phyloP scores from a whole-genome alignment of 2,329 filamentous ascomycete species.

The Apiospora malaysiana region DNA sequence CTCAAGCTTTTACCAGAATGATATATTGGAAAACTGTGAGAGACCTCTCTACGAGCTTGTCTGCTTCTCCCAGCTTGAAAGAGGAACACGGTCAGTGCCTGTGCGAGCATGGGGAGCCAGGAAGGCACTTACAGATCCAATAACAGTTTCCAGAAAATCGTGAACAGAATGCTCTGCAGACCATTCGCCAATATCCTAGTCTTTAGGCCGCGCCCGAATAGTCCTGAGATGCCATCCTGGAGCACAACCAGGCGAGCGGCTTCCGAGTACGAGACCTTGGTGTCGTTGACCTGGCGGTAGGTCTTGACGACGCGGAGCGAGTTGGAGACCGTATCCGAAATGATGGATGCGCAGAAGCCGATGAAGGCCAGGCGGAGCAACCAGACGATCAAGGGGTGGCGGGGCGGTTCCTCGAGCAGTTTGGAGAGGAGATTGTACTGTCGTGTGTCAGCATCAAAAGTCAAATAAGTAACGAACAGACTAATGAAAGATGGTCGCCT shows the following conservation, averaged over 20 bases:
- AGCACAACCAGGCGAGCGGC: conserved; percentile 48
- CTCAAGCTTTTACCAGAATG: too few relatives aligned
- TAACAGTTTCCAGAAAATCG: conserved; percentile 56
- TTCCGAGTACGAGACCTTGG: conserved; percentile 52
- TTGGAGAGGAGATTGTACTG: conserved; percentile 52
- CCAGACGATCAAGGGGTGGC: conserved; percentile 47
- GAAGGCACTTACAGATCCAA: conserved; percentile 50
- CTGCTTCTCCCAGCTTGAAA: neutral
- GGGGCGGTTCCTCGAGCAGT: conserved; percentile 46
- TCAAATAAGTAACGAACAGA: neutral
- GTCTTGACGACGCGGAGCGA: conserved; percentile 55
- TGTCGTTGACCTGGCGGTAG: conserved; percentile 56
- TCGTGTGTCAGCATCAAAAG: neutral
- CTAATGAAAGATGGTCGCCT: too few relatives aligned
- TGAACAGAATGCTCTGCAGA: conserved; percentile 52
- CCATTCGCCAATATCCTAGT: conserved; percentile 56
- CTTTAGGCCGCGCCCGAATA: conserved; percentile 52
- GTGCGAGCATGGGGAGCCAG: too few relatives aligned
- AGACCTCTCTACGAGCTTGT: neutral
- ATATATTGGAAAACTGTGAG: neutral
- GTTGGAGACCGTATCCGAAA: conserved; percentile 54
- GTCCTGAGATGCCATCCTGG: conserved; percentile 48
- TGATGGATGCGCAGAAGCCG: conserved; percentile 50
- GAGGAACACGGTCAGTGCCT: neutral
- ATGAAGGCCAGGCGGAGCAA: conserved; percentile 50